Base-by-base conservation (phyloP, 2,329 filamentous ascomycete genomes). In the Ceratocystis diversiconidia region DNA sequence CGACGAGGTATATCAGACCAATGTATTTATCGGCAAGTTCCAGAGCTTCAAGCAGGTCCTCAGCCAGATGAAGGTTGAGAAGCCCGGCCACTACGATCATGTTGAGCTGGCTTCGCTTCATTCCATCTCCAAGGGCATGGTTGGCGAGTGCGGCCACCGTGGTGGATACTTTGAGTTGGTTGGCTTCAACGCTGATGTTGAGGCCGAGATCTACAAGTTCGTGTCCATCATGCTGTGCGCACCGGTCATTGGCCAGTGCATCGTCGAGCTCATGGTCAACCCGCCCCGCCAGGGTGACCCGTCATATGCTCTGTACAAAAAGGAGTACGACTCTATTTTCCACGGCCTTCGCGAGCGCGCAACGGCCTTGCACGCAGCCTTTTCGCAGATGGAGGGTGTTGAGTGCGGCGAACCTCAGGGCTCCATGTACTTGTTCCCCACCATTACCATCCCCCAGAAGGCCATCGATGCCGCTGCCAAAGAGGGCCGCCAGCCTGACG, bases 1-100 rank as follows among this genome's bases (percentile, higher is more conserved):
- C 63, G 94, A 99, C 73, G 94, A 99, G 77, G 94, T 99, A 46
- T 99, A 99, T 83, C 94, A 99, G 79, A 97, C 94, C 73, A 99
- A 99, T 76, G 89, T 99, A 71, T 99, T 99, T 78, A 79, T 88
- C 68, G 94, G 94, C 75, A 82, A 92, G 74, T 99, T 99, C 80
- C 85, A 89, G 78, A 95, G 89, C 72, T 97, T 99, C 86, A 97
- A 97, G 80, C 85, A 88, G 71, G 85, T 87, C 50, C 83, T 99
- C 62, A 85, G 92, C 69, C 81, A 87, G 71, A 79, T 97, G 72
- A 92, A 97, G 76, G 80, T 87, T 75, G 82, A 87, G 73, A 76
- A 80, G 57, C 84, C 87, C 0, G 88, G 85, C 72, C 86, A 85
- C 74, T 97, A 90, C 77, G 89, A 95, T 76, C 75, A 83, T 70